These are phyloP conservation scores for Leptographium flavum DNA, from an alignment of 2,329 filamentous ascomycete genomes.

Conservation along the genomic window DNA sequence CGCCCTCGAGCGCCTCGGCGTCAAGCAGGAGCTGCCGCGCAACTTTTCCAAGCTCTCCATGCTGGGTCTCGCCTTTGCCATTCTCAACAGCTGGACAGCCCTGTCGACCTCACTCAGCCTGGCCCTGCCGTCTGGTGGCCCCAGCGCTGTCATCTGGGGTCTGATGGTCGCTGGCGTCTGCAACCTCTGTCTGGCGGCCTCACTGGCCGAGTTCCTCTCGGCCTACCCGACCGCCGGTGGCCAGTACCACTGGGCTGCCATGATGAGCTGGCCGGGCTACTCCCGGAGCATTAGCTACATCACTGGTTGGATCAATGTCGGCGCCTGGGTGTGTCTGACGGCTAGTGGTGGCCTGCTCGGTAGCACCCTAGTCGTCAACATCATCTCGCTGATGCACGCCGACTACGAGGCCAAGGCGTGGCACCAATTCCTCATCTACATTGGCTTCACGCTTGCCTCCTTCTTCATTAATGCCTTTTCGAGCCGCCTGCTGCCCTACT, in stretches of 20 bases:
- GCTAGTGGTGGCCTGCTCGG: conserved; percentile 55
- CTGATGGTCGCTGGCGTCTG: conserved; percentile 48
- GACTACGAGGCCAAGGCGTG: conserved; percentile 43
- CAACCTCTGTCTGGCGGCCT: conserved; percentile 55
- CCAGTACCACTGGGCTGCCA: conserved; percentile 60
- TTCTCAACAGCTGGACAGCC: conserved; percentile 36
- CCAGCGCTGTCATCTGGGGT: conserved; percentile 59
- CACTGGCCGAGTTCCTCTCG: conserved; percentile 56
- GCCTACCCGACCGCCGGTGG: conserved; percentile 46
- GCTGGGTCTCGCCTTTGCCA: conserved; percentile 32
- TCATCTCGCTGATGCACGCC: conserved; percentile 46
- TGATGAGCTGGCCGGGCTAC: conserved; percentile 45
- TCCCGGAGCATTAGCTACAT: conserved; percentile 52
- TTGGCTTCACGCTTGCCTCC: conserved; percentile 45
- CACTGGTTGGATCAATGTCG: conserved; percentile 59
- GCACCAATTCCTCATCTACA: conserved; percentile 63
- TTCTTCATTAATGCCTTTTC: conserved; percentile 53
- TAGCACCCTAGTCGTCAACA: conserved; percentile 50
- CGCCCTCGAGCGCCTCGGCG: conserved; percentile 28
- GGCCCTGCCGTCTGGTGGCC: conserved; percentile 54
- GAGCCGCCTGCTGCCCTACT: conserved; percentile 44
- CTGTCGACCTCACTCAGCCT: conserved; percentile 31
- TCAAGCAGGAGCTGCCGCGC: conserved; percentile 33
- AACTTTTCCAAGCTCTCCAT: conserved; percentile 35
- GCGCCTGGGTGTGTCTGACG: conserved; percentile 57